phyloP scores from a whole-genome alignment of 2,329 filamentous ascomycete species.

The Colletotrichum somersetense region DNA sequence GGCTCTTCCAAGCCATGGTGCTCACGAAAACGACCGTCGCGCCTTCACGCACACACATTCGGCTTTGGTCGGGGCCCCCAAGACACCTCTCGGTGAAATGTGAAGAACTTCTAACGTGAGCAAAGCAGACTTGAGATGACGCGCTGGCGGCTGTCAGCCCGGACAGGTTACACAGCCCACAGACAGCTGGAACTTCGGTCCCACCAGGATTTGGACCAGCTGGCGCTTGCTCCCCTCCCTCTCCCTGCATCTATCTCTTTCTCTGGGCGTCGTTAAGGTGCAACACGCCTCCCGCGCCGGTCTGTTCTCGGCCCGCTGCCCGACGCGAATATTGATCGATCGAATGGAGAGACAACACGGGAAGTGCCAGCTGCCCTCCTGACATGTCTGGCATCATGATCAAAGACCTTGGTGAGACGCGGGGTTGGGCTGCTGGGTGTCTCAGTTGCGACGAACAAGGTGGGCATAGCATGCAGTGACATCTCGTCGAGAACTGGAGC shows the following conservation, averaged over 20 bases:
- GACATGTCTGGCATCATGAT: not conserved
- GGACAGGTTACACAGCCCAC: not conserved
- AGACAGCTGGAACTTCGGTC: not conserved
- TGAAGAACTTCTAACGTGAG: not conserved
- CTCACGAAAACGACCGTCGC: no score
- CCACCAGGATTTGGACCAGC: not conserved
- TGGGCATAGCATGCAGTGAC: not conserved
- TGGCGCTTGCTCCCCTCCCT: not conserved
- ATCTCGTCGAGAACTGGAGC: not conserved
- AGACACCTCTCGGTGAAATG: no score
- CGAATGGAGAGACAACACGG: not conserved
- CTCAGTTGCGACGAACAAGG: constrained; percentile 7
- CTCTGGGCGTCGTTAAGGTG: not conserved
- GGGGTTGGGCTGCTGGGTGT: constrained; percentile 22
- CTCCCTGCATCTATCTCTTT: not conserved
- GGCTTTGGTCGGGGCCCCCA: not conserved
- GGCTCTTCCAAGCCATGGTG: not conserved
- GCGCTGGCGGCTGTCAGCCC: not conserved
- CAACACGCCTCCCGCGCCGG: not conserved
- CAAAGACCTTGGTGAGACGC: constrained; percentile 7
- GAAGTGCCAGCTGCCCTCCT: not conserved
- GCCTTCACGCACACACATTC: no score
- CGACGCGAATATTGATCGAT: not conserved
- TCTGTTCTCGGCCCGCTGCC: not conserved
- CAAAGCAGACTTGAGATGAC: not conserved